phyloP scores from a whole-genome alignment of 2,329 filamentous ascomycete species.

The Parastagonospora nodorum region DNA sequence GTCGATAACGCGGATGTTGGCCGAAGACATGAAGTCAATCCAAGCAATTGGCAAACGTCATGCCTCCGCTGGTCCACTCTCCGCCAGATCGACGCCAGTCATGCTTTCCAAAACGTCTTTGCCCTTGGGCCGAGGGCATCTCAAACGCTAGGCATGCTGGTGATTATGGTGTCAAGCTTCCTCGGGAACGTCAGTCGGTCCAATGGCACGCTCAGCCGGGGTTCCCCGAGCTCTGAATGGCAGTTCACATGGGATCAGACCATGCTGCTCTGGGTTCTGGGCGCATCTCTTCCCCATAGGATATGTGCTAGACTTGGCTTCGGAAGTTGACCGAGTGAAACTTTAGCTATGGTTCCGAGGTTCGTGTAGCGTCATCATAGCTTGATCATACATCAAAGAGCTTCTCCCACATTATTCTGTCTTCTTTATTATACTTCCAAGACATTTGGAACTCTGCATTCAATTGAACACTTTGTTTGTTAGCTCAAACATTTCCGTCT shows the following conservation, averaged over 20 bases:
- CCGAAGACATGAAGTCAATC: conserved; percentile 6
- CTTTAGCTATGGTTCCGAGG: conserved; percentile 23
- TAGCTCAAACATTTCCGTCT: not conserved
- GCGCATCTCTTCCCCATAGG: conserved; percentile 15
- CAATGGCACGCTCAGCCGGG: conserved; percentile 44
- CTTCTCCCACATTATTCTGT: not conserved
- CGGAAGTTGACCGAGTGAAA: conserved; percentile 9
- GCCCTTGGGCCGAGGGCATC: conserved; percentile 43
- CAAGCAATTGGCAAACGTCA: conserved; percentile 46
- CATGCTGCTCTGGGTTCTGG: conserved; percentile 22
- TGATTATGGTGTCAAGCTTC: conserved; percentile 24
- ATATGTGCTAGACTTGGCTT: conserved; percentile 34
- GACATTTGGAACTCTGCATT: not conserved
- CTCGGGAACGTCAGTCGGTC: conserved; percentile 39
- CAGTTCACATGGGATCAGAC: conserved; percentile 18
- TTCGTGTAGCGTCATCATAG: conserved; percentile 30
- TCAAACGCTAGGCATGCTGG: conserved; percentile 13
- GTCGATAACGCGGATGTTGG: not conserved
- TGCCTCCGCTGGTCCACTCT: conserved; percentile 34
- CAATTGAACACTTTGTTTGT: not conserved
- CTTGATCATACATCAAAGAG: conserved; percentile 16
- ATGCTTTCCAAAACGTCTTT: conserved; percentile 19
- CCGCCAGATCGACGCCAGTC: conserved; percentile 28
- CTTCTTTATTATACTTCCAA: conserved; percentile 1
- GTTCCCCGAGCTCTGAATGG: conserved; percentile 29